Conservation (phyloP, 495 filamentous ascomycete genomes). For the Tetracladium setigerum region DNA sequence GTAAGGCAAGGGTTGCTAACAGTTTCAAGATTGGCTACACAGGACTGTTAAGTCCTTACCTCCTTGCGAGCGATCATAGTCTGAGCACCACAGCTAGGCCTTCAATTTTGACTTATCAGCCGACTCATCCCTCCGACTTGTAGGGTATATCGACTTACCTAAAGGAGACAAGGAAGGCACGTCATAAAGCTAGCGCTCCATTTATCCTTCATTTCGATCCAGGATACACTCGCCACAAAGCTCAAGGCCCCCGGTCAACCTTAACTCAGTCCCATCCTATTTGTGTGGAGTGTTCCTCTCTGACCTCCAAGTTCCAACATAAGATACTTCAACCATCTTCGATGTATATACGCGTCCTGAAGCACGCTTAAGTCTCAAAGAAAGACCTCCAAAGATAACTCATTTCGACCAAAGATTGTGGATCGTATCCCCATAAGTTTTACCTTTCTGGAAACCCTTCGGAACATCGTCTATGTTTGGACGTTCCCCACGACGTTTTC, state of each 20-base stretch:
- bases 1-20: too few relatives aligned
- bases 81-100: slow-evolving; percentile 14
- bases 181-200: slow-evolving; percentile 19
- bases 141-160: slow-evolving; percentile 8
- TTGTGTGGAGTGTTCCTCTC: too few relatives aligned
- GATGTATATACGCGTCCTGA: slow-evolving; percentile 16
- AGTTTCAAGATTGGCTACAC: too few relatives aligned
- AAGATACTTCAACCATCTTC: slow-evolving; percentile 13
- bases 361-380: slow-evolving; percentile 20
- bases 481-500: slow-evolving; percentile 1
- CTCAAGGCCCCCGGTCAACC: slow-evolving; percentile 12
- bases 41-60: too few relatives aligned
- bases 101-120: slow-evolving; percentile 21
- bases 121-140: slow-evolving; percentile 13
- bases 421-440: slow-evolving; percentile 11
- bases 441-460: slow-evolving; percentile 13
- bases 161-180: slow-evolving; percentile 18
- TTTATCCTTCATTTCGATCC: slow-evolving; percentile 21
- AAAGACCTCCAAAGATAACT: slow-evolving; percentile 5
- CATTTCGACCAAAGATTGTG: slow-evolving; percentile 13
- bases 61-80: slow-evolving; percentile 17
- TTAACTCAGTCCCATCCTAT: slow-evolving; percentile 6
- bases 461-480: slow-evolving; percentile 1
- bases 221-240: slow-evolving; percentile 13
- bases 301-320: too few relatives aligned